Conservation (phyloP, 2,329 filamentous ascomycete genomes). For the Parafenestella ontariensis region DNA sequence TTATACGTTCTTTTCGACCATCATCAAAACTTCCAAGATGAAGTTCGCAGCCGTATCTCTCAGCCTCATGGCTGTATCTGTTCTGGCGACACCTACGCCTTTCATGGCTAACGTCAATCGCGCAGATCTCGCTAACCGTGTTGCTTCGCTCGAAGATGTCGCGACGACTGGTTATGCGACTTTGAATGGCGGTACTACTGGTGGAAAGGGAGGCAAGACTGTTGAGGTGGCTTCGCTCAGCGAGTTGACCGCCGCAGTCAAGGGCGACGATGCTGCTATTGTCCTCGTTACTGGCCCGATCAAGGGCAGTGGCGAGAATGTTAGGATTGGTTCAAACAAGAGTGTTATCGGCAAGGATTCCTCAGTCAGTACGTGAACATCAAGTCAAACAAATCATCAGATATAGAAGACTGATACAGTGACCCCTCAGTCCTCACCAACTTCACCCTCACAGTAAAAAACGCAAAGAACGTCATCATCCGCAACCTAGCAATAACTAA, state of each 20-base stretch:
- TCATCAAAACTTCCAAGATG: constrained; percentile 26
- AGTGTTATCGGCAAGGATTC: constrained; percentile 60
- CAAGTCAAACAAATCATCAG: background rate
- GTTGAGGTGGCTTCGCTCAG: constrained; percentile 45
- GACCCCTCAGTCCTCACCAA: constrained; percentile 50
- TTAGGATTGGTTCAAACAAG: constrained; percentile 59
- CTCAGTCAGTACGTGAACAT: constrained; percentile 41
- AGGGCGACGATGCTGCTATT: constrained; percentile 53
- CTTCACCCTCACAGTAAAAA: constrained; percentile 58
- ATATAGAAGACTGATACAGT: background rate
- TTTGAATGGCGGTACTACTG: constrained; percentile 48
- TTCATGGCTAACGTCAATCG: constrained; percentile 26
- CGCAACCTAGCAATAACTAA: constrained; percentile 63
- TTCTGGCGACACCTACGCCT: constrained; percentile 45
- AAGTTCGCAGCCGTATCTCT: constrained; percentile 41
- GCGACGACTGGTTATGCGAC: constrained; percentile 44
- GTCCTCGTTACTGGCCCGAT: constrained; percentile 57
- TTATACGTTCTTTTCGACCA: constrained; percentile 21
- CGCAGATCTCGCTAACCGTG: constrained; percentile 32
- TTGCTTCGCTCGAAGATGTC: constrained; percentile 35
- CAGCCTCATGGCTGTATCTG: constrained; percentile 37
- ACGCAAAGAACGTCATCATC: constrained; percentile 62
- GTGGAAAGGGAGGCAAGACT: constrained; percentile 47
- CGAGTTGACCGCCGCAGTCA: constrained; percentile 55
- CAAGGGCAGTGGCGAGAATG: constrained; percentile 47